Evolutionary conservation across 2,329 filamentous ascomycete species (phyloP), one percentile per base, ranked within the genome.

Genomic region (Penicillium thymicola): DNA sequence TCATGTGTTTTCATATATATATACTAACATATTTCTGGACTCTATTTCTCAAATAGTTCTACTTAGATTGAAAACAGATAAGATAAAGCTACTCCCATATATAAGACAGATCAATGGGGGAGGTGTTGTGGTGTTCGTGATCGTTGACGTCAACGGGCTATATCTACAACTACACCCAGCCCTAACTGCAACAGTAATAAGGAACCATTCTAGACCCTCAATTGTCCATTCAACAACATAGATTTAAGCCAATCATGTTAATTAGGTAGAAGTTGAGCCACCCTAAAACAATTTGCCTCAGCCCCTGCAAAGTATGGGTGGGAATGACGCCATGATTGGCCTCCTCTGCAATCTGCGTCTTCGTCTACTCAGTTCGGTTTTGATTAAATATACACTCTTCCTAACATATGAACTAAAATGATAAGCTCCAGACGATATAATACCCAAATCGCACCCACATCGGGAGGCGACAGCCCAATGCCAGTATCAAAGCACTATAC

Each of bases 401-500:
- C 25, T 28, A 11, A 21, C 6, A 32, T 14, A 28, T 5, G 6
- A 18, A 28, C 10, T 10, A 3, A 8, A 2, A 56, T 56, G 48
- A 41, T 46, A 10, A 45, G 27, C n/a, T 32, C 49, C 41, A 23
- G 3, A 10, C 28, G 5, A 23, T 36, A 27, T 2, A 11, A 45
- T 38, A 25, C 13, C 9, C 10, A 34, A 32, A 7, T 32, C 6
- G 9, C 41, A 30, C 27, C 48, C 48, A 46, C 8, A 30, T 9
- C 37, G 36, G 21, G 37, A 54, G 41, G 23, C 10, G 40, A 58
- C 28, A 36, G 36, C 11, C 44, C 37, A 27, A 60, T 58, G 55
- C n/a, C 59, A 38, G 52, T 46, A 21, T 21, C 54, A 25, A 48
- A 57, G n/a, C 11, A 55, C 16, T 58, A 21, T 18, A 60, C 46